Percentiles rank a stretch among this genome's conserved stretches.
phyloP scores from a whole-genome alignment of 352 stramenopile genomes.

The Pythium dissotocum region DNA sequence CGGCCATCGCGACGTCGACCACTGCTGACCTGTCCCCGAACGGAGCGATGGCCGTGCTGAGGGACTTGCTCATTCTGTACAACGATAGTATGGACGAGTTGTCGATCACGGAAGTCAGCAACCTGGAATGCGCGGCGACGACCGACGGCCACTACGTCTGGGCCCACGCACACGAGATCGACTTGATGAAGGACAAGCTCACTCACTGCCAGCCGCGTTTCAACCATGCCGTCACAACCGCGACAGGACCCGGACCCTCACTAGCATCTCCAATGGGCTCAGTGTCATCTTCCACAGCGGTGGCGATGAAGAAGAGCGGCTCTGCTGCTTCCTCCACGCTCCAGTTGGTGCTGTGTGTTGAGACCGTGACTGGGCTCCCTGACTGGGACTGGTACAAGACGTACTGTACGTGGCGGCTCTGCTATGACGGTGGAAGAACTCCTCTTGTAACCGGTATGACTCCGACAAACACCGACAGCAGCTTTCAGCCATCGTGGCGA shows the following conservation, averaged over 20 bases:
- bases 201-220: not conserved
- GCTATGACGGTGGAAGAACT: not conserved
- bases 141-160: not conserved
- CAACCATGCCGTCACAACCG: not conserved
- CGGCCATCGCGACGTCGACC: not conserved
- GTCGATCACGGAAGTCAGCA: not conserved
- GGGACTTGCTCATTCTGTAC: not conserved
- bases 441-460: not conserved
- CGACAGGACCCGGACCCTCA: no score
- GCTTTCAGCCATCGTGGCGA: not conserved
- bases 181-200: not conserved
- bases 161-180: not conserved
- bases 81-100: not conserved
- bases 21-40: not conserved
- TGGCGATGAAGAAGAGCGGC: not conserved
- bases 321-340: not conserved
- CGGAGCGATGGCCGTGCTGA: not conserved
- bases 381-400: not conserved
- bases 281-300: no score
- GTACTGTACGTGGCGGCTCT: not conserved
- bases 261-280: no score
- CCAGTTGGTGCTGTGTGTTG: not conserved
- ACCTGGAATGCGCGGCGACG: not conserved
- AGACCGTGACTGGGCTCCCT: not conserved
- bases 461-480: not conserved